Base-by-base conservation (phyloP, 495 filamentous ascomycete species). In the Penicillium robsamsonii region DNA sequence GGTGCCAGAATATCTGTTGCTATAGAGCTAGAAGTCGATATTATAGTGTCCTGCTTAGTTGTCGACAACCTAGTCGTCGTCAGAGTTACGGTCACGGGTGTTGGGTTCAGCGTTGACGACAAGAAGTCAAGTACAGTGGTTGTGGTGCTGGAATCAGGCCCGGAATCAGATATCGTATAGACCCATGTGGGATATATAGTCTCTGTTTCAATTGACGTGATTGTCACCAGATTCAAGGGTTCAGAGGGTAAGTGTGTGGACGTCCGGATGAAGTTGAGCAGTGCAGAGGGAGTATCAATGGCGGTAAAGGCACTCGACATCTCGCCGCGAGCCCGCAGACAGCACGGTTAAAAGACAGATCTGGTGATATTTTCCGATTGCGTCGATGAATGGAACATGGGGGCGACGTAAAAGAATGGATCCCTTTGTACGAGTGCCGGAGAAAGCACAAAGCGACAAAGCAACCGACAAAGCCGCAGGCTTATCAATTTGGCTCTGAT, bases 161-260 rank as follows among this genome's bases (percentile, higher is more conserved):
- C 41, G 20, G 29, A 33, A 6, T 17, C 41, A 9, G 41, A 25
- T 33, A 54, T 37, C 0, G 52, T 54, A 18, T 27, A 54, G 18
- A 54, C 6, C 41, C n/a, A 54, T 17, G 52, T 54, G 9, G 52
- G 52, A 27, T 46, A n/a, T 7, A 54, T 7, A 5, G 52, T 54
- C 24, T 46, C 31, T 20, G 52, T 54, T 13, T 45, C 20, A 25
- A 54, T 46, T 38, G 52, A 45, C 2, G 52, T 54, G 13, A 54
- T 5, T 9, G 52, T 54, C 41, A 46, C 22, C 22, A 27, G 17
- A 47, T 18, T 18, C 0, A 17, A 24, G 3, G 17, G 42, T 20
- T 22, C 35, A 29, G 49, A 29, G 25, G 44, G 11, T 6, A 20
- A 17, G 12, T 1, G 3, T 31, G 45, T 31, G 27, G 45, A 31